phyloP scores from a whole-genome alignment of 2,329 filamentous ascomycete species.

The Fusarium aywerte region DNA sequence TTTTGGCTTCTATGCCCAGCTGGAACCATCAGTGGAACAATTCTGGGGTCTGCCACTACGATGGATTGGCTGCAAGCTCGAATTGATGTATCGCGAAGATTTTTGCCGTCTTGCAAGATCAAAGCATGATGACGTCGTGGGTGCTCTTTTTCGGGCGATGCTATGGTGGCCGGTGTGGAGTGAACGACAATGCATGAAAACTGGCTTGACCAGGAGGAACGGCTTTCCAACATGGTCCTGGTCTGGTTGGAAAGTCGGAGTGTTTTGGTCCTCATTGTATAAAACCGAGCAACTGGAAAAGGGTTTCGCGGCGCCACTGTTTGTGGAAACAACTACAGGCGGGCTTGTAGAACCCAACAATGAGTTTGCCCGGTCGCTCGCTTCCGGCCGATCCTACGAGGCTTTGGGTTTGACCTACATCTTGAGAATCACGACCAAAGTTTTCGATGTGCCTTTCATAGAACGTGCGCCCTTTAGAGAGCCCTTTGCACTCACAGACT shows the following conservation, averaged over 20 bases:
- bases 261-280: background rate
- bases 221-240: background rate
- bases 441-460: background rate
- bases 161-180: background rate
- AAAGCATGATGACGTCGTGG: background rate
- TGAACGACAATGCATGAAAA: background rate
- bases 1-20: background rate
- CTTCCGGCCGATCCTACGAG: background rate
- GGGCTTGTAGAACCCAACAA: background rate
- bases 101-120: background rate
- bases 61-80: background rate
- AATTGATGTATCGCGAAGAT: background rate
- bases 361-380: background rate
- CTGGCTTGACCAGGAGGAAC: background rate
- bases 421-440: background rate
- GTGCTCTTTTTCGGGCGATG: background rate
- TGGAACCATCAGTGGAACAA: background rate
- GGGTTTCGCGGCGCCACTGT: background rate
- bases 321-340: background rate
- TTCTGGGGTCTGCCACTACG: background rate
- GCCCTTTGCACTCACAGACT: background rate
- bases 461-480: background rate
- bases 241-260: background rate
- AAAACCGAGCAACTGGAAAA: background rate
- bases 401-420: background rate